These are phyloP conservation scores for Zygoascus hellenicus DNA, from an alignment of 1,139 yeast genomes.

Conservation along the genomic window DNA sequence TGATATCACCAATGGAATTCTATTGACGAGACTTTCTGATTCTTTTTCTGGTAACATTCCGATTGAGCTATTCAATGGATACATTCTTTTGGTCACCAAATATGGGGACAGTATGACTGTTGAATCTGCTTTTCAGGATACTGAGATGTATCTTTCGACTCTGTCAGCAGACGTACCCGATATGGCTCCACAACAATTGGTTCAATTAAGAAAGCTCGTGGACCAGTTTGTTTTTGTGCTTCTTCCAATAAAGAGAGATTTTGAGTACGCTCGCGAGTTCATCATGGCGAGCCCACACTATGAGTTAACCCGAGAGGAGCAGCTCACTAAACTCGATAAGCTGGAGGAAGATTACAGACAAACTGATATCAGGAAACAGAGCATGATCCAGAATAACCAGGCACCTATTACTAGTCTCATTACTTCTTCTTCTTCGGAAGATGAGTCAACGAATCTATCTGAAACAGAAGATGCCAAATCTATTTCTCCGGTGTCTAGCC, in stretches of 20 bases:
- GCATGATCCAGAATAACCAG: background rate
- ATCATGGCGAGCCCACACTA: slow-evolving; percentile 15
- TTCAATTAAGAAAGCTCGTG: slow-evolving; percentile 16
- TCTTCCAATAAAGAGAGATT: slow-evolving; percentile 21
- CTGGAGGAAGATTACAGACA: slow-evolving; percentile 8
- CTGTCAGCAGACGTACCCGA: slow-evolving; percentile 13
- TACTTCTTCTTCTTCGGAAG: background rate
- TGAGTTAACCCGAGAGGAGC: slow-evolving; percentile 13
- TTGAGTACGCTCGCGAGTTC: slow-evolving; percentile 24
- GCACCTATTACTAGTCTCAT: background rate
- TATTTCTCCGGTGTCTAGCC: slow-evolving; percentile 5
- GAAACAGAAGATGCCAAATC: slow-evolving; percentile 2
- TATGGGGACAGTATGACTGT: slow-evolving; percentile 15
- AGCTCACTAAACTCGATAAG: slow-evolving; percentile 12
- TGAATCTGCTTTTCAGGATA: slow-evolving; percentile 14
- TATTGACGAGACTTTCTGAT: slow-evolving; percentile 16
- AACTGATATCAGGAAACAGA: background rate
- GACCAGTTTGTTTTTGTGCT: slow-evolving; percentile 21
- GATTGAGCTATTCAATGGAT: slow-evolving; percentile 16
- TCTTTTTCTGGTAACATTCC: slow-evolving; percentile 17
- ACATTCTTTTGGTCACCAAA: slow-evolving; percentile 16
- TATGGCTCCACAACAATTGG: slow-evolving; percentile 14
- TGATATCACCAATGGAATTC: slow-evolving; percentile 14
- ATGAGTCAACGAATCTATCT: slow-evolving; percentile 1
- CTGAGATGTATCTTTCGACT: slow-evolving; percentile 18